Base-by-base conservation (phyloP, 768 basidiomycete species). In the Phlegmacium glaucopus region DNA sequence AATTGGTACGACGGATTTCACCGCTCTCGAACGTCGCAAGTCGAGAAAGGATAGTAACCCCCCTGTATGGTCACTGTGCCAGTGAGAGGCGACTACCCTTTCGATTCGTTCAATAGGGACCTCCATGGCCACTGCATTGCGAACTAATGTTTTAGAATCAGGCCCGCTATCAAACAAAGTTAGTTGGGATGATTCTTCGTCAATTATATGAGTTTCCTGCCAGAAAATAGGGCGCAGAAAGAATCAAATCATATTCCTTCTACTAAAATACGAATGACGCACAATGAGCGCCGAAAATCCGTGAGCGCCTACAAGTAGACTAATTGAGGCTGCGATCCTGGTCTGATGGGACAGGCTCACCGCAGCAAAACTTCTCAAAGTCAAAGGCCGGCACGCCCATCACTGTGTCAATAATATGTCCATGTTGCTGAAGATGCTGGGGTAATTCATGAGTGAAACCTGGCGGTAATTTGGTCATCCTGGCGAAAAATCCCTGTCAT, bases 121-220 rank as follows among this genome's bases (percentile, higher is more conserved):
- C 16, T 80, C 70, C 72, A 93, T 72, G 4, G 82, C 78, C 5
- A 63, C 64, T 18, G 82, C 61, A 63, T 92, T 93, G 42, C 87
- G 81, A n/a, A 81, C 76, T 52, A 94, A 80, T 22, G 85, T 82
- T 17, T 69, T 71, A 12, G 80, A 78, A 59, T 93, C 90, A 8
- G 90, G 91, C 0, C 91, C 91, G 12, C 87, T 84, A 66, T 94
- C 91, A 59, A 94, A 90, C 29, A 93, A 73, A 12, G 80, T 82
- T n/a, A 75, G 66, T 45, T 79, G 77, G 3, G 71, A 57, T 48
- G 62, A 45, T 35, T 71, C 62, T 32, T 58, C 56, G 16, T 67
- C 81, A 17, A 70, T 56, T 18, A 75, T 63, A 48, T 76, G 72
- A 2, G 83, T 87, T 72, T 86, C 77, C 82, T 83, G 59, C 9